Conservation (phyloP, 2,329 filamentous ascomycete genomes). For the Fusarium nisikadoi region DNA sequence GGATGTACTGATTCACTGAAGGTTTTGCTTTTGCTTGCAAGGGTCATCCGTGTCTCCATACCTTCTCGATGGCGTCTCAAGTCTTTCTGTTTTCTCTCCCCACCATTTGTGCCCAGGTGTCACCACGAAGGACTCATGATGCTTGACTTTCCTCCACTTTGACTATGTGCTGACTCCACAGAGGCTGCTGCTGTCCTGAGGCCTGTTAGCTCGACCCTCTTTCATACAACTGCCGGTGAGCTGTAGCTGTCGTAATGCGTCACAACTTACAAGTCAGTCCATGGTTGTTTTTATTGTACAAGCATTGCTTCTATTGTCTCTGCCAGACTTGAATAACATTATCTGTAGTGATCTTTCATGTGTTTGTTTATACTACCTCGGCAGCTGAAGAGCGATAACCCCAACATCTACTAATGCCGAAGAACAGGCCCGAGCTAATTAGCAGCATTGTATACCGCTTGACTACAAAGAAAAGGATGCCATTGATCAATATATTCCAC, state of each 20-base stretch:
- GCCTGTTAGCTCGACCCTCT: constrained; percentile 37
- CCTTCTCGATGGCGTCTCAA: constrained; percentile 36
- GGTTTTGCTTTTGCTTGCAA: constrained; percentile 10
- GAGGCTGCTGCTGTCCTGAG: constrained; percentile 35
- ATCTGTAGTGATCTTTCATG: background rate
- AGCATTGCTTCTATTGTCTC: background rate
- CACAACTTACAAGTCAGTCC: background rate
- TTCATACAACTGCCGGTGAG: constrained; percentile 31
- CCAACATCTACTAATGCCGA: constrained; percentile 2
- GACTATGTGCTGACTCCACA: constrained; percentile 35
- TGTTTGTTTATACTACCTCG: constrained; percentile 26
- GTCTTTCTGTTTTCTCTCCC: constrained; percentile 25
- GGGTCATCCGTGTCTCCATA: constrained; percentile 31
- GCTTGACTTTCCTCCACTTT: constrained; percentile 28
- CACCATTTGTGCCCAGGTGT: constrained; percentile 8
- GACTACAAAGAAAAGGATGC: constrained; percentile 11
- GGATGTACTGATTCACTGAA: background rate
- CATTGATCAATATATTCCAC: constrained; percentile 22
- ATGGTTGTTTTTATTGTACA: background rate
- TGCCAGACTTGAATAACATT: background rate
- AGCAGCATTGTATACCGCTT: background rate
- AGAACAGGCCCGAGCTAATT: background rate
- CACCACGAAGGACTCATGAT: constrained; percentile 14
- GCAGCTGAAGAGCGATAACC: constrained; percentile 9
- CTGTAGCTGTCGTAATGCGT: constrained; percentile 20